A percentile compares a stretch with the other conserved stretches of the same genome.
phyloP scores from a whole-genome alignment of 257 asterid genomes.

The Gardenia jasminoides region DNA sequence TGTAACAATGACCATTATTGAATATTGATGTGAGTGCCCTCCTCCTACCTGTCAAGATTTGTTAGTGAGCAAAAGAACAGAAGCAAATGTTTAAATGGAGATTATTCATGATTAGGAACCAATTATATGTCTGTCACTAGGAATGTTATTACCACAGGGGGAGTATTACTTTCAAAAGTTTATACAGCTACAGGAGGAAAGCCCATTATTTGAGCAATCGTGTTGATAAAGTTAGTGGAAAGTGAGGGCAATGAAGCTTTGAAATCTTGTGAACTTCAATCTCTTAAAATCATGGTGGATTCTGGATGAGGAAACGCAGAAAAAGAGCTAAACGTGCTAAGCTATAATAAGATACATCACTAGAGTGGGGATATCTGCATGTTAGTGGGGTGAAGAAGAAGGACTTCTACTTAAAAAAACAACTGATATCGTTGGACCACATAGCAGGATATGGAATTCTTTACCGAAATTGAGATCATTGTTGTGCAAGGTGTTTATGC shows the following conservation, averaged over 20 bases:
- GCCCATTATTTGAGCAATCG: neutral
- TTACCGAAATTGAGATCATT: neutral
- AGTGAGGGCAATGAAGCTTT: neutral
- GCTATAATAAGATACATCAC: neutral
- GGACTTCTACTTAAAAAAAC: neutral
- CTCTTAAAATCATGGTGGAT: neutral
- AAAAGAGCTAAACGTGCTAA: neutral
- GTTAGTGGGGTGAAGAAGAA: constrained; percentile 1
- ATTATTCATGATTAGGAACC: neutral
- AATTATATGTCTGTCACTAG: neutral
- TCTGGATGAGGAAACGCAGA: neutral
- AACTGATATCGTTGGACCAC: neutral
- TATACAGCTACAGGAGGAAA: neutral
- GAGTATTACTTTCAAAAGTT: neutral
- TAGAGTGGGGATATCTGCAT: neutral
- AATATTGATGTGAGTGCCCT: neutral
- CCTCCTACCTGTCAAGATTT: no score
- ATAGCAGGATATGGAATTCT: neutral
- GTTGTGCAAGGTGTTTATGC: no score
- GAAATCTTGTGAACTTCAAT: neutral
- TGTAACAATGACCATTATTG: neutral
- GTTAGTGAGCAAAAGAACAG: neutral
- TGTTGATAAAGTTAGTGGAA: neutral
- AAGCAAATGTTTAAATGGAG: neutral
- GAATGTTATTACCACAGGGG: neutral